These are phyloP conservation scores for Cordia subcordata DNA, from an alignment of 257 asterid genomes.

Conservation along the genomic window DNA sequence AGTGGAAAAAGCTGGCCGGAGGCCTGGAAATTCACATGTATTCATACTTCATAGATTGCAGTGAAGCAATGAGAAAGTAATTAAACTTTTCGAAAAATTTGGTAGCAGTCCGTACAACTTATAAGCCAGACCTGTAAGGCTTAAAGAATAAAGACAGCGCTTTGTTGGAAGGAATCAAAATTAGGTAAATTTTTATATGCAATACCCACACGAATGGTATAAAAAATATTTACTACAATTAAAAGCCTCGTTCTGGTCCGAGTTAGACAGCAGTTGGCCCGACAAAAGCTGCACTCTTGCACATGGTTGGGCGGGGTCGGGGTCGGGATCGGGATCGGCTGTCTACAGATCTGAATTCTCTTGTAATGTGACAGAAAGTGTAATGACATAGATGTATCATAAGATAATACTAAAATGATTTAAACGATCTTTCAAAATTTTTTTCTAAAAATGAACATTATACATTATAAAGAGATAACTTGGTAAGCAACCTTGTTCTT, in stretches of 20 bases:
- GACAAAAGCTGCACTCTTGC: conserved; percentile 37
- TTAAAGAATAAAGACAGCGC: background rate
- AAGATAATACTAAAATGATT: too few relatives aligned
- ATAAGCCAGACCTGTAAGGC: background rate
- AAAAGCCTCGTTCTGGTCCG: conserved; percentile 24
- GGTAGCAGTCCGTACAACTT: background rate
- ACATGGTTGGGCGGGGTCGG: conserved; percentile 13
- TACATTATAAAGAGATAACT: too few relatives aligned
- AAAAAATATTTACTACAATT: background rate
- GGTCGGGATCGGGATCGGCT: background rate
- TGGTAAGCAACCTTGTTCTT: too few relatives aligned
- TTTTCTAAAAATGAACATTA: too few relatives aligned
- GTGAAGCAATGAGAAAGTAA: background rate
- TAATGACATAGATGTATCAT: too few relatives aligned
- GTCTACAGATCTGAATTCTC: too few relatives aligned
- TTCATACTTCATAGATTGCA: too few relatives aligned
- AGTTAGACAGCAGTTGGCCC: conserved; percentile 27
- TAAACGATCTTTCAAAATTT: too few relatives aligned
- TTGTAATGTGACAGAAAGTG: too few relatives aligned
- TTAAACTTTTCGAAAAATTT: too few relatives aligned
- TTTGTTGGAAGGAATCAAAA: background rate
- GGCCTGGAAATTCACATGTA: too few relatives aligned
- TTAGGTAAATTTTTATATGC: background rate
- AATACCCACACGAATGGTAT: background rate
- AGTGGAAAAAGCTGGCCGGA: too few relatives aligned